Base-by-base conservation (phyloP, 1,139 yeast species). In the Debaryomyces singareniensis region DNA sequence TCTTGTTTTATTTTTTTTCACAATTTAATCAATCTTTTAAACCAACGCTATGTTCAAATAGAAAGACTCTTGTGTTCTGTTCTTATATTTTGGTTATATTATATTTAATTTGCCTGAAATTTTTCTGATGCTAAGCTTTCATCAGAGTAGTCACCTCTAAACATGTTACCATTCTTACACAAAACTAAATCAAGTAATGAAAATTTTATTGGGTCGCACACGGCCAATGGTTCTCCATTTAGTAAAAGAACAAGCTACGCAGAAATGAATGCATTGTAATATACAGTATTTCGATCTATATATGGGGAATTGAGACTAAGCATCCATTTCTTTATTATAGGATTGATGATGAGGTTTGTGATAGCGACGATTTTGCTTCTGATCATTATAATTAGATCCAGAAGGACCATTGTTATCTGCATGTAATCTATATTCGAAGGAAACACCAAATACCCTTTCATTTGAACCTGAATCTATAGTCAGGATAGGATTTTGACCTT, bases 351-450 rank as follows among this genome's bases (percentile, higher is more conserved):
- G 21, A 7, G 21, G n/a, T n/a, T 18, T 18, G n/a, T 18, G 21
- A n/a, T 7, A 18, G 21, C 21, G 21, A 18, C 21, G 21, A 18
- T 7, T 7, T 7, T 18, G n/a, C n/a, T 18, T 18, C n/a, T 7
- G n/a, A 7, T 18, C 21, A 18, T 18, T 18, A 18, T 18, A 18
- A 18, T n/a, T 13, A 9, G 25, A 10, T 20, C 16, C 12, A 7
- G 36, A 24, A 23, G 48, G 45, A 15, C 36, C 37, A 35, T 52
- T 53, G 42, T 53, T 59, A 35, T 64, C 71, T 15, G 63, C 52
- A 43, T 67, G 73, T 31, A 64, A 53, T 36, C 73, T 52, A 43
- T 68, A 68, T 40, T 67, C 72, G 37, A 65, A 67, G 5, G 60
- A 49, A n/a, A 66, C 72, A 1, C 71, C 70, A 29, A 47, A 51